Evolutionary conservation across 345 rosid genomes (phyloP), one percentile per base, ranked within the genome.

Genomic region (Mercurialis annua): DNA sequence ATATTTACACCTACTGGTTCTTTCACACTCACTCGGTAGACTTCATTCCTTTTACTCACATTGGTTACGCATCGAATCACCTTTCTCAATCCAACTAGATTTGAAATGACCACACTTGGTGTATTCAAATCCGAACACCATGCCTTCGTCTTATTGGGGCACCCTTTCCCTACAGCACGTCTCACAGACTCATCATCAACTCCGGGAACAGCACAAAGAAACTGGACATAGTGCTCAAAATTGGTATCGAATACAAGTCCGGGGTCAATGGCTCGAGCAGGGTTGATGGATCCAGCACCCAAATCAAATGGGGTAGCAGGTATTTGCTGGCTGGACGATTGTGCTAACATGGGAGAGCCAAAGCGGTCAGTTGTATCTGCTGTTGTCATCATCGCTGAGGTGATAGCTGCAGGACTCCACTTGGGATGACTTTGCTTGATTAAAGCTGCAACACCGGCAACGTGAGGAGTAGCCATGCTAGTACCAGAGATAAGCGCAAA

Each of bases 361-460:
- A 62, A 74, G 33, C 36, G 74, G 62, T 79, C 80, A 21, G 53
- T 54, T 66, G 66, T 67, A 50, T 77, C 74, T 0, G 86, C 86
- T 16, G 80, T 77, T 43, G 83, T 77, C 86, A 79, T 79, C 76
- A 82, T 74, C 12, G 86, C 83, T 24, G 83, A 77, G 38, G 78
- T 66, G 60, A 82, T 77, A 34, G 83, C 86, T 12, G 81, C 80
- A n/a, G 83, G 86, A 61, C 76, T 66, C 86, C 83, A 79, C 46
- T 60, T 77, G 16, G 76, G 86, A 69, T 82, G 86, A 52, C 50
- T 82, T 23, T 77, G 83, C 76, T 82, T 80, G 74, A 82, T 77
- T 63, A 82, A 64, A 70, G 86, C 81, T 48, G 86, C 83, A 60
- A 82, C 73, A 26, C 80, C 86, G 64, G 86, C 83, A 21, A 82